Evolutionary conservation across 176 grass and related monocot genomes (phyloP).

Genomic region (Elymus sibiricus): DNA sequence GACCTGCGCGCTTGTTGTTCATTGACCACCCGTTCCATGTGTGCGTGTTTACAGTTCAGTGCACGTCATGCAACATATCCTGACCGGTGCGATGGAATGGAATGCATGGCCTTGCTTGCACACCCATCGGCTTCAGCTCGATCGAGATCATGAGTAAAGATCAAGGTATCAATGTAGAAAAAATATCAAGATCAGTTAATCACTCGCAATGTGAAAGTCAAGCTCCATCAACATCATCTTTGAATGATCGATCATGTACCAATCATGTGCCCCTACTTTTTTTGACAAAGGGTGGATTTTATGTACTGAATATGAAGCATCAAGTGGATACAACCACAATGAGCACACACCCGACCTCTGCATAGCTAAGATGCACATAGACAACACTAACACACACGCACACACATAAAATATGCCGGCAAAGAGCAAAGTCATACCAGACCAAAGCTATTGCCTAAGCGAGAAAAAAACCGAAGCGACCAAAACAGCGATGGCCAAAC

Average conservation of each 20-base stretch:
- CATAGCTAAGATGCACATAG: too few species aligned
- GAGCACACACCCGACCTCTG: too few species aligned
- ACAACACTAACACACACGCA: too few species aligned
- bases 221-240: background rate
- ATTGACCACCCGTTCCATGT: background rate
- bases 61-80: slow-evolving; percentile 30
- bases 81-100: background rate
- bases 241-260: background rate
- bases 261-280: background rate
- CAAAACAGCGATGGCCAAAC: too few species aligned
- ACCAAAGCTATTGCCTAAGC: too few species aligned
- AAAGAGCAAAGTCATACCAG: too few species aligned
- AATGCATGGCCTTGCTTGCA: slow-evolving; percentile 18
- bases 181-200: background rate
- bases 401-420: too few species aligned
- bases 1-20: background rate
- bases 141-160: slow-evolving; percentile 5
- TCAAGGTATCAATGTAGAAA: slow-evolving; percentile 13
- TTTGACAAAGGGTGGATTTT: too few species aligned
- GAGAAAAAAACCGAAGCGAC: too few species aligned
- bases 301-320: too few species aligned
- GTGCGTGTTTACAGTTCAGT: background rate
- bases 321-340: too few species aligned
- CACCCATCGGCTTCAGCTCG: slow-evolving; percentile 11
- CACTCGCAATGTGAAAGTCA: background rate